Conservation (phyloP, 2,329 filamentous ascomycete species). For the Orbilia blumenaviensis region DNA sequence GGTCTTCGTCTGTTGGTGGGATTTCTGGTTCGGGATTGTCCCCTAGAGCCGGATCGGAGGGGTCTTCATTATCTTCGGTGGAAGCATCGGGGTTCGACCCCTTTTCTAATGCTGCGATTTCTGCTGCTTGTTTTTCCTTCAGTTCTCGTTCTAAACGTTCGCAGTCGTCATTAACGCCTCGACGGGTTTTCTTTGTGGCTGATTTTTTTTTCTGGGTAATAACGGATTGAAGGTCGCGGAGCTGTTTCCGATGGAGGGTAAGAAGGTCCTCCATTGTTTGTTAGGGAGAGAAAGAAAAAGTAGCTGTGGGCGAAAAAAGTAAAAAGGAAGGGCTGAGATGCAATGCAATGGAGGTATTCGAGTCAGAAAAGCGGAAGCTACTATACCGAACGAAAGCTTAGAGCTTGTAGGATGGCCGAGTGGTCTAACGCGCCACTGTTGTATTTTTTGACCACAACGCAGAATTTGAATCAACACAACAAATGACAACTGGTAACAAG, state of each 20-base stretch:
- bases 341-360: background rate
- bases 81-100: conserved; percentile 18
- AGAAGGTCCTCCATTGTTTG: conserved; percentile 75
- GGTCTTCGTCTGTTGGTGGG: conserved; percentile 34
- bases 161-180: conserved; percentile 79
- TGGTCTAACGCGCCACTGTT: conserved; percentile 3
- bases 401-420: conserved; percentile 9
- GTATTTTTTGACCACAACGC: conserved; percentile 35
- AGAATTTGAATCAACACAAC: background rate
- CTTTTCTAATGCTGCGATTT: conserved; percentile 65
- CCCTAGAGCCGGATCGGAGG: conserved; percentile 9
- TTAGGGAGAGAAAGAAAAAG: background rate
- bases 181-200: conserved; percentile 85
- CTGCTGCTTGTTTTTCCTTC: conserved; percentile 72
- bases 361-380: background rate
- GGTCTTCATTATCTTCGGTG: conserved; percentile 14
- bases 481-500: background rate
- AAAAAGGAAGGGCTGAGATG: background rate
- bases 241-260: conserved; percentile 84
- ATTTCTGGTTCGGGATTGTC: background rate
- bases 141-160: conserved; percentile 74
- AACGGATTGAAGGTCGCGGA: conserved; percentile 81
- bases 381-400: background rate
- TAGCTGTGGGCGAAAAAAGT: background rate
- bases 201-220: conserved; percentile 97